A percentile compares a stretch with the other conserved stretches of the same genome.
Evolutionary conservation across 306 rosid genomes (phyloP).

Genomic region (Acacia crassicarpa): DNA sequence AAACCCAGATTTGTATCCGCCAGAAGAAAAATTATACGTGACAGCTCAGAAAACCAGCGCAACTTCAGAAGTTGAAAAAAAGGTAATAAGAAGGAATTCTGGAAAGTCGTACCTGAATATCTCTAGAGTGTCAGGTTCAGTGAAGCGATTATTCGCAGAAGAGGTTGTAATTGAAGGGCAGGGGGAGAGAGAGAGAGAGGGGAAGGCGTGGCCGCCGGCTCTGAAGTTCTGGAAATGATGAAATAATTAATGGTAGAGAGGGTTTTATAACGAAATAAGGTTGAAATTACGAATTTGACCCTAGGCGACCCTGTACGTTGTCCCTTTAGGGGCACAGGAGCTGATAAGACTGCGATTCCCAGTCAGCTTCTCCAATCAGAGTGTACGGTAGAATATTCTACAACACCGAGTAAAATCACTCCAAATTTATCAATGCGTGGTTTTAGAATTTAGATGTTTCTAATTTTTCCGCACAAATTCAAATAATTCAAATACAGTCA

Average conservation of each 20-base stretch:
- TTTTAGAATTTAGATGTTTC: no score
- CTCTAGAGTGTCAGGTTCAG: constrained; percentile 11
- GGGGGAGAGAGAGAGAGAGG: not conserved
- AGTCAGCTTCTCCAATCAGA: not conserved
- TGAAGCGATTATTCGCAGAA: constrained; percentile 21
- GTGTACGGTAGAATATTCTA: constrained; percentile 8
- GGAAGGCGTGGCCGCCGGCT: not conserved
- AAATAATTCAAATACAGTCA: not conserved
- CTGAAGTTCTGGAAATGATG: not conserved
- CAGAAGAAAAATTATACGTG: not conserved
- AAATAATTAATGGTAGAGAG: not conserved
- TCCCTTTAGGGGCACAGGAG: not conserved
- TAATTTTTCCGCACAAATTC: not conserved
- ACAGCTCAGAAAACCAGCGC: not conserved
- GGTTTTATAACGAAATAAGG: not conserved
- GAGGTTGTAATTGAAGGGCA: not conserved
- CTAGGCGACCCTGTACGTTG: not conserved
- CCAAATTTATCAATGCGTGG: no score
- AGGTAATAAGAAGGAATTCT: not conserved
- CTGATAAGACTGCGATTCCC: not conserved
- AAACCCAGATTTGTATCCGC: constrained; percentile 4
- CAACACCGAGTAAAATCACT: not conserved
- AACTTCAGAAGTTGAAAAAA: not conserved
- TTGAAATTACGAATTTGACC: not conserved
- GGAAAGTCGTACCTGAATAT: constrained; percentile 26